Base-by-base conservation (phyloP, 345 rosid species). In the Citrus hindsii region DNA sequence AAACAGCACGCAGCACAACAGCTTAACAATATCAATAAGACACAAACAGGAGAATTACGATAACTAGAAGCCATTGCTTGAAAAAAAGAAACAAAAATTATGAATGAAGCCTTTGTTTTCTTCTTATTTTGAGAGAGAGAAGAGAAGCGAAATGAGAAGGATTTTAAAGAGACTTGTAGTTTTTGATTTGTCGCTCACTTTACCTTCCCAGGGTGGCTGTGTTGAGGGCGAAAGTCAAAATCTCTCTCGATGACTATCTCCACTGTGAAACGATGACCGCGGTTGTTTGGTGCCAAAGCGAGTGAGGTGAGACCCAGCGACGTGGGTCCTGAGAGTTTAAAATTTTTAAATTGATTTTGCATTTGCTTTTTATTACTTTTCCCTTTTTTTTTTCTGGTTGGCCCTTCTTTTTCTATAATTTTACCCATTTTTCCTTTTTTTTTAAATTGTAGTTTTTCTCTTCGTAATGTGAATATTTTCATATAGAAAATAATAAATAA, bases 1-100 rank as follows among this genome's bases (percentile, higher is more conserved):
- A 27, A 75, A 73, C 87, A 86, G 32, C 81, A 63, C 4, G 30
- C 30, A 14, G 63, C 60, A 8, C 27, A 64, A 5, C 27, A 64
- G 25, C 70, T 75, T 58, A 79, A 71, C 32, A 73, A 48, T 21
- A 51, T 55, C 7, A 77, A 60, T 25, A 79, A n/a, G 12, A 7
- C 8, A 68, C 5, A 2, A 21, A 12, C 3, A 5, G 30, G 40
- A 38, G 55, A 77, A 30, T n/a, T 82, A 67, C 77, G 33, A 30
- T 4, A 78, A 64, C 24, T 27, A 56, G 55, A 78, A 38, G 46
- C 66, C 81, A 82, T 78, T 62, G 33, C 48, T 74, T 35, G 9
- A 27, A 42, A 30, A 38, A 32, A 32, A 46, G 61, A 24, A 48
- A 53, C 35, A 12, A 55, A 42, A 67, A 7, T 3, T 59, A 3